phyloP scores from a whole-genome alignment of 257 asterid species.

The Knoxia roxburghii region DNA sequence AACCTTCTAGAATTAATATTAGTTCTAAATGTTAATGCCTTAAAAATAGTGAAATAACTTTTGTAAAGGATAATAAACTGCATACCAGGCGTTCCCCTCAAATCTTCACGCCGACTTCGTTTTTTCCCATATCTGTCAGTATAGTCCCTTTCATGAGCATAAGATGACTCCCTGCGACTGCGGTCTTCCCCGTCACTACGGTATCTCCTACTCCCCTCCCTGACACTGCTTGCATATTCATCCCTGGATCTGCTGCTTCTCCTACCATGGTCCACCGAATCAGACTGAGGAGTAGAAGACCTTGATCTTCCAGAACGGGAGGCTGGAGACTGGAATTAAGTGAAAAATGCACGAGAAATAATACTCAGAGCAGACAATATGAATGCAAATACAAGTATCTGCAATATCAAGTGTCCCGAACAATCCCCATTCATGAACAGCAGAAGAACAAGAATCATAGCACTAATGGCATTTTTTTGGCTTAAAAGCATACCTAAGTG shows the following conservation, averaged over 20 bases:
- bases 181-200: conserved; percentile 43
- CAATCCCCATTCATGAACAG: too few relatives aligned
- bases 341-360: neutral
- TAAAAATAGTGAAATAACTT: neutral
- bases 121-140: conserved; percentile 49
- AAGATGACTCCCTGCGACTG: conserved; percentile 54
- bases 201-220: conserved; percentile 37
- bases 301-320: conserved; percentile 46
- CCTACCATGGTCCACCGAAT: conserved; percentile 35
- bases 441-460: too few relatives aligned
- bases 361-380: neutral
- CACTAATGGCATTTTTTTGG: too few relatives aligned
- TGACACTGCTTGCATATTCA: conserved; percentile 38
- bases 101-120: conserved; percentile 61
- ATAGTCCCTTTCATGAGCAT: conserved; percentile 40
- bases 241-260: conserved; percentile 47
- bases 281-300: conserved; percentile 46
- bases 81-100: conserved; percentile 67
- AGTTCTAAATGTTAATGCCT: neutral
- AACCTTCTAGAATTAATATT: neutral
- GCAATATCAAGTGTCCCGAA: too few relatives aligned
- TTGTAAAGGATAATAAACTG: neutral
- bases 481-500: too few relatives aligned
- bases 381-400: too few relatives aligned
- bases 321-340: conserved; percentile 36